Evolutionary conservation across 495 filamentous ascomycete species (phyloP), one percentile per base, ranked within the genome.

Genomic region (Penicillium atrosanguineum): DNA sequence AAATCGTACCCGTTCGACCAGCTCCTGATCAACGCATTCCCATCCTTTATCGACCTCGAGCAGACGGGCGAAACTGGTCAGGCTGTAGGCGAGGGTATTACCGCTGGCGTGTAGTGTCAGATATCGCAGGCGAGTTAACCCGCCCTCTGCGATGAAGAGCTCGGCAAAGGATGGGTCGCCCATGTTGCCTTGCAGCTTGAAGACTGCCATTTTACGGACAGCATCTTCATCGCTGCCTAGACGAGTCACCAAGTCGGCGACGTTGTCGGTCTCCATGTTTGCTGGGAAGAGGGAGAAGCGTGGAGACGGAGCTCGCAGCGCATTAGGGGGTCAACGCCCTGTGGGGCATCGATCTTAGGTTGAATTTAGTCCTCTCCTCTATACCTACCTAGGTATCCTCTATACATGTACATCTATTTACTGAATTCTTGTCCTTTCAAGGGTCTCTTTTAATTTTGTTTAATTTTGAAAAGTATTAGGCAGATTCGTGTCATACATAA

Each of bases 31-130:
- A 51, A 90, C 80, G 59, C 76, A 79, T 47, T 97, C 94, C 94
- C 94, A 99, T 41, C 94, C 95, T 78, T 95, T 96, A 71, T 97
- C 94, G 6, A 97, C 88, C 69, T 97, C 95, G 26, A 99, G 78
- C 34, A 97, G 71, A 44, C 90, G 78, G 37, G 84, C 87, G 53
- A 97, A 84, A 45, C 88, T 91, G 52, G 95, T 91, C 43, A 99
- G 73, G 44, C 90, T 90, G 66, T 99, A 97, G 36, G 95, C 93
- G 64, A 97, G 76, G 0, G 95, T 97, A 71, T 97, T 99, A 6
- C 95, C 95, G 45, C 81, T 88, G 6, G 91, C 84, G 53, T 84
- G 84, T 69, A 97, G 83, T 31, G 88, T 87, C 41, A 97, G 76
- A 51, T 89, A 85, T 26, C 90, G 83, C 54, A 99, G 75, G 55